Base-by-base conservation (phyloP, 768 basidiomycete genomes). In the Leccinum broughii region DNA sequence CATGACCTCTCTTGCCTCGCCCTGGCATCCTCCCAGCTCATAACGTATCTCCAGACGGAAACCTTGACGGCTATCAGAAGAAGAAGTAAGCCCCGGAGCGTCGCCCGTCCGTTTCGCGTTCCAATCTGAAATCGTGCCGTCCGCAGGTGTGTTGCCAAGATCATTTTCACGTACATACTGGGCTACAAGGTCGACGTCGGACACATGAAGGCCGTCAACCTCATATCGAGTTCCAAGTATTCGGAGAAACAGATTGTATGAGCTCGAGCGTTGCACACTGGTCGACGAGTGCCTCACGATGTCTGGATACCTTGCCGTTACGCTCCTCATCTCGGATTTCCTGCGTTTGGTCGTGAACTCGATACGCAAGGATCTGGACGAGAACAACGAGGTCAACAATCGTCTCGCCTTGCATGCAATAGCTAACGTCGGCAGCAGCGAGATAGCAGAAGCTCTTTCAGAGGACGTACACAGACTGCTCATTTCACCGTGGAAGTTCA, bases 101-200 rank as follows among this genome's bases (percentile, higher is more conserved):
- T 56, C 55, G 55, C 59, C 41, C 62, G 56, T 65, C 39, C 37
- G 44, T 56, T 53, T 37, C 53, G 58, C 53, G 58, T 37, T 61
- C 22, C 63, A 52, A 49, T 61, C 64, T 71, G 52, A 68, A 69
- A 37, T 26, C 30, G 39, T 24, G 44, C 50, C 49, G 22, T 48
- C 62, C 49, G 54, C 58, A 92, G 92, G 86, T 98, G 97, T 82
- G 93, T 98, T 48, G 92, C 95, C 59, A 98, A 99, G 80, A 95
- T 99, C 68, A 90, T 98, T 62, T 99, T 98, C 80, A 98, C 97
- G 6, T 98, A 98, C 70, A 99, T 99, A 68, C 80, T 99, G 61
- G 97, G 97, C 48, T 99, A 99, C 80, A 96, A 97, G 76, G 95
- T 98, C 66, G 97, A 99, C 72, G 86, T 98, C 22, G 97, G 97